A percentile compares a stretch with the other conserved stretches of the same genome.
These are phyloP conservation scores for Ceratobasidium sp. DNA, from an alignment of 1,284 basidiomycete species.

Conservation along the genomic window DNA sequence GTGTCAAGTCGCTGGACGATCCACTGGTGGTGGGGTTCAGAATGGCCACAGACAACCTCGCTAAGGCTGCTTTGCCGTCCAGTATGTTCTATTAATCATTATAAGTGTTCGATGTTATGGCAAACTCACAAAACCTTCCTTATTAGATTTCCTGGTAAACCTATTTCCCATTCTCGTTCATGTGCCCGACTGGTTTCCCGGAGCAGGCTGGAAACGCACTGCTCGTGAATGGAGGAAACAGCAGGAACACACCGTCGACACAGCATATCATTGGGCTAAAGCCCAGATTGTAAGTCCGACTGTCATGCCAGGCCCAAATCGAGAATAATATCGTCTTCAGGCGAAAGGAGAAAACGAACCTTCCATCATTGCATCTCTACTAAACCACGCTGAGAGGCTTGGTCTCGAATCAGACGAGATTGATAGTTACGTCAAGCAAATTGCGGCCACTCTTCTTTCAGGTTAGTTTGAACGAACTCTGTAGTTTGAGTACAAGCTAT, in stretches of 20 bases:
- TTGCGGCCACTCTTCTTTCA: neutral
- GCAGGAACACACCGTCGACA: neutral
- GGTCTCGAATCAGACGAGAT: neutral
- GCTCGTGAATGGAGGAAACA: slow-evolving; percentile 28
- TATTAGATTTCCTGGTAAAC: slow-evolving; percentile 33
- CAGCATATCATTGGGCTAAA: slow-evolving; percentile 18
- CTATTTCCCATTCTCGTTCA: neutral
- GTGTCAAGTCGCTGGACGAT: slow-evolving; percentile 3
- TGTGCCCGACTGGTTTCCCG: slow-evolving; percentile 45
- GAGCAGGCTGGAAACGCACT: slow-evolving; percentile 40
- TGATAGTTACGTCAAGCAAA: slow-evolving; percentile 8
- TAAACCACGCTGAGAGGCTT: neutral
- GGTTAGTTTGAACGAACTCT: neutral
- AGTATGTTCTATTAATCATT: neutral
- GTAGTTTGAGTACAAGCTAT: neutral
- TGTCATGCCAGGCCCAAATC: neutral
- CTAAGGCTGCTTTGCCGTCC: neutral
- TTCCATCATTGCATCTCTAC: neutral
- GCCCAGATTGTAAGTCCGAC: slow-evolving; percentile 1
- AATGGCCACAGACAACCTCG: slow-evolving; percentile 19
- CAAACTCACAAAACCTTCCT: neutral
- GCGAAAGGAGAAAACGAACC: neutral
- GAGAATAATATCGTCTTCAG: neutral
- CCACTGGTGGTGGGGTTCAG: neutral
- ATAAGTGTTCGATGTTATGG: too few relatives aligned